These are phyloP conservation scores for Alternaria sp. DNA, from an alignment of 2,329 filamentous ascomycete genomes.

Conservation along the genomic window DNA sequence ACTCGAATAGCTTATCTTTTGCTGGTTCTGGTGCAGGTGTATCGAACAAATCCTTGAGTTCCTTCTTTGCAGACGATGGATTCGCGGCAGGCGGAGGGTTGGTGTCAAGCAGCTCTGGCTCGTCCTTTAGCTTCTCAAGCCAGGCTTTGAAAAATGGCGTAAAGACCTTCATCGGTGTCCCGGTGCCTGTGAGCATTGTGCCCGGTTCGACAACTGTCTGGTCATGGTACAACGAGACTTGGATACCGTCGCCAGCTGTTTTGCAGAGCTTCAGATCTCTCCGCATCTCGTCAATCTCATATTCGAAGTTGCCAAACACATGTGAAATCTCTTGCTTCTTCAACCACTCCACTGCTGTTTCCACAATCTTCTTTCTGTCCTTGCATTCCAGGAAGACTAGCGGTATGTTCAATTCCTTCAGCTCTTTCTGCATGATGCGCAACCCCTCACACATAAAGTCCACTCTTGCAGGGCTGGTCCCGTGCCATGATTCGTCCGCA, in stretches of 20 bases:
- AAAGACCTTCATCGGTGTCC: slow-evolving; percentile 61
- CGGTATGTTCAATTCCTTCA: slow-evolving; percentile 60
- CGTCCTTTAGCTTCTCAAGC: slow-evolving; percentile 54
- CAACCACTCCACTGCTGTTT: slow-evolving; percentile 54
- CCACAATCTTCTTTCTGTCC: slow-evolving; percentile 54
- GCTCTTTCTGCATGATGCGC: slow-evolving; percentile 55
- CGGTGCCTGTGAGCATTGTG: slow-evolving; percentile 52
- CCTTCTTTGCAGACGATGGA: slow-evolving; percentile 33
- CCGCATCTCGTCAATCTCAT: slow-evolving; percentile 56
- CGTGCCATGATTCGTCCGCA: slow-evolving; percentile 61
- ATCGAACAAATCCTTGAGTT: slow-evolving; percentile 44
- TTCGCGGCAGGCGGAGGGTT: slow-evolving; percentile 54
- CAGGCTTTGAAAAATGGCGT: slow-evolving; percentile 60
- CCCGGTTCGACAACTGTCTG: slow-evolving; percentile 60
- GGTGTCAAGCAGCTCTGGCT: slow-evolving; percentile 55
- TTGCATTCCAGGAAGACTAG: slow-evolving; percentile 56
- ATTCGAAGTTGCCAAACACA: slow-evolving; percentile 59
- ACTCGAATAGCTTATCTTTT: slow-evolving; percentile 53
- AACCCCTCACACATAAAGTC: slow-evolving; percentile 60
- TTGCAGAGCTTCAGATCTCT: slow-evolving; percentile 57
- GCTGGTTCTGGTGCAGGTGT: slow-evolving; percentile 46
- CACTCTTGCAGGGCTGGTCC: slow-evolving; percentile 57
- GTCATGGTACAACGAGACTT: slow-evolving; percentile 58
- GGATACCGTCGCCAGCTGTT: slow-evolving; percentile 46
- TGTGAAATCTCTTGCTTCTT: slow-evolving; percentile 57